phyloP scores from a whole-genome alignment of 208 protist genomes.

The Jaenimonas drosophilae region DNA sequence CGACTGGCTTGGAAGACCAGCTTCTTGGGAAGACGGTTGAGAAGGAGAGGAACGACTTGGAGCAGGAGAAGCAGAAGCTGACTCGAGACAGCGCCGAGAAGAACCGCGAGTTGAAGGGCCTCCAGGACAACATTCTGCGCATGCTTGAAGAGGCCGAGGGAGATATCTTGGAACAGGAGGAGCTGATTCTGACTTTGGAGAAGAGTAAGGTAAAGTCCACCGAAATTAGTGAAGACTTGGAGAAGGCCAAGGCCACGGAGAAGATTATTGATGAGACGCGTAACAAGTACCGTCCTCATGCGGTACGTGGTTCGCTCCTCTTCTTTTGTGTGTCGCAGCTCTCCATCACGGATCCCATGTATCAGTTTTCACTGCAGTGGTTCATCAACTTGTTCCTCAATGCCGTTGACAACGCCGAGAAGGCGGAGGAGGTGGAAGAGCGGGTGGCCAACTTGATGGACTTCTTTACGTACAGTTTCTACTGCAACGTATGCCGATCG shows the following conservation, averaged over 20 bases:
- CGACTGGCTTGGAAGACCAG: conserved; percentile 95
- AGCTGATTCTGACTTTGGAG: conserved; percentile 94
- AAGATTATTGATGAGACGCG: conserved; percentile 94
- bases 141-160: conserved; percentile 93
- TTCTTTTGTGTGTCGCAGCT: conserved; percentile 97
- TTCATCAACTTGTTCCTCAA: conserved; percentile 95
- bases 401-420: conserved; percentile 71
- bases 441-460: conserved; percentile 89
- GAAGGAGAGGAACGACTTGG: conserved; percentile 96
- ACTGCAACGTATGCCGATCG: conserved; percentile 96
- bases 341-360: conserved; percentile 94
- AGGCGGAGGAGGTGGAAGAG: conserved; percentile 52
- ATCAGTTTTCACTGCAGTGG: conserved; percentile 97
- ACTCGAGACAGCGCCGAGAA: conserved; percentile 92
- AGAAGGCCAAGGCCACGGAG: conserved; percentile 91
- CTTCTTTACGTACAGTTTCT: conserved; percentile 96
- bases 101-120: conserved; percentile 91
- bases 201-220: conserved; percentile 93
- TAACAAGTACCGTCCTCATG: conserved; percentile 93
- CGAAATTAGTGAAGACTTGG: conserved; percentile 92
- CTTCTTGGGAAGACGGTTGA: conserved; percentile 94
- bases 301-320: conserved; percentile 90
- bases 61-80: conserved; percentile 94
- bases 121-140: conserved; percentile 95
- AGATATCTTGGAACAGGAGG: conserved; percentile 96